Evolutionary conservation across 148 eudicot genomes (phyloP).

Genomic region (Vaccinium darrowii): DNA sequence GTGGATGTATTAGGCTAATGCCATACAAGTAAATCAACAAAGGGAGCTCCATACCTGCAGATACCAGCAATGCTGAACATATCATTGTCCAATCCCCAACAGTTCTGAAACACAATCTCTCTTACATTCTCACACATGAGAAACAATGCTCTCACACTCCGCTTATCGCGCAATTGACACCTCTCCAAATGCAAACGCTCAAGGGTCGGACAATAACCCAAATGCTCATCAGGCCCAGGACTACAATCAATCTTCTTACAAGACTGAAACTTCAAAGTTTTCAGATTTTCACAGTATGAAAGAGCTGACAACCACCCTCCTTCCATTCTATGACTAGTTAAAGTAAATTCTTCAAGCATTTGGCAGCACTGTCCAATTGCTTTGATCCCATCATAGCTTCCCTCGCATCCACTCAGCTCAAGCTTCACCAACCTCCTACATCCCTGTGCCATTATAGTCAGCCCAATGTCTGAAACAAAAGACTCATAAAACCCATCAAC

Average conservation of each 20-base stretch:
- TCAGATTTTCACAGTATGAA: conserved; percentile 75
- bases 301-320: conserved; percentile 91
- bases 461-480: conserved; percentile 75
- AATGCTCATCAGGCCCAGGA: conserved; percentile 58
- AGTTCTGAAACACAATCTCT: conserved; percentile 58
- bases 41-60: conserved; percentile 50
- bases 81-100: conserved; percentile 88
- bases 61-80: conserved; percentile 50
- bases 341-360: conserved; percentile 83
- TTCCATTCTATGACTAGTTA: conserved; percentile 68
- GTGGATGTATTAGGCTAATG: not conserved
- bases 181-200: conserved; percentile 72
- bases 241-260: conserved; percentile 61
- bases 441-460: conserved; percentile 92
- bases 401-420: conserved; percentile 80
- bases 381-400: conserved; percentile 89
- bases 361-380: conserved; percentile 91
- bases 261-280: conserved; percentile 57
- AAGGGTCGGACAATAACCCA: conserved; percentile 57
- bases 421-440: conserved; percentile 85
- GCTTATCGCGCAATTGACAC: conserved; percentile 73
- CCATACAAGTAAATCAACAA: not conserved
- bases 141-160: conserved; percentile 62
- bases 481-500: conserved; percentile 70
- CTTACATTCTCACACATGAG: conserved; percentile 57